Evolutionary conservation across 148 eudicot species (phyloP).

Genomic region (Nepenthes mirabilis): DNA sequence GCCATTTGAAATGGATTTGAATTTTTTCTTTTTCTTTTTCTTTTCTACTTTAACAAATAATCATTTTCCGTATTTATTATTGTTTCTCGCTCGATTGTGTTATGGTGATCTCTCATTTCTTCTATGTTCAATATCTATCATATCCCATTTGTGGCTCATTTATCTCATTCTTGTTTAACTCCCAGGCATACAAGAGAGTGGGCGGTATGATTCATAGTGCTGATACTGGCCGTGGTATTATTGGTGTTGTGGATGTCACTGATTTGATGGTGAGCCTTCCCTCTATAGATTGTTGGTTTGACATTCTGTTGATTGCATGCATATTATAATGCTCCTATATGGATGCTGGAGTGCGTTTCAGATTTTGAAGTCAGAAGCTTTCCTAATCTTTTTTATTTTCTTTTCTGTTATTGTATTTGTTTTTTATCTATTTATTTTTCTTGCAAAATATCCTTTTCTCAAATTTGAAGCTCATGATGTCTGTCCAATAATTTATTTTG

Average conservation of each 20-base stretch:
- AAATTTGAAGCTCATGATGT: too few relatives aligned
- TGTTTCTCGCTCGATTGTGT: too few relatives aligned
- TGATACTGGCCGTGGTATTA: slow-evolving; percentile 64
- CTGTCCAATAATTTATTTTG: too few relatives aligned
- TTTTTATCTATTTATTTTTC: too few relatives aligned
- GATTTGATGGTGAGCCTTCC: slow-evolving; percentile 39
- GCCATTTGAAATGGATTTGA: too few relatives aligned
- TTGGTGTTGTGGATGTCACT: slow-evolving; percentile 67
- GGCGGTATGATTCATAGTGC: slow-evolving; percentile 74
- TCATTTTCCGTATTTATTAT: too few relatives aligned
- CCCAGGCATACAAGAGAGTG: slow-evolving; percentile 74
- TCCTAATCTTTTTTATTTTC: too few relatives aligned
- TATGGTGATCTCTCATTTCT: not conserved
- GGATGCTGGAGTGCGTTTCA: not conserved
- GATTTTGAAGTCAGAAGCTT: not conserved
- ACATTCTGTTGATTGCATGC: slow-evolving; percentile 1
- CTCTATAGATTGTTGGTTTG: not conserved
- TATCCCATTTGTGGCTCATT: not conserved
- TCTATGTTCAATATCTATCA: not conserved
- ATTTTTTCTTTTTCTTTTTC: too few relatives aligned
- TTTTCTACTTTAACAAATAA: too few relatives aligned
- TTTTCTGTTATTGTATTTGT: too few relatives aligned
- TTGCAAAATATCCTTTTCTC: too few relatives aligned
- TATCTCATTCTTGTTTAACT: slow-evolving; percentile 1
- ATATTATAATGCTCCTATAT: not conserved